Conservation (phyloP, 1,139 yeast species). For the Ashbya aceris region DNA sequence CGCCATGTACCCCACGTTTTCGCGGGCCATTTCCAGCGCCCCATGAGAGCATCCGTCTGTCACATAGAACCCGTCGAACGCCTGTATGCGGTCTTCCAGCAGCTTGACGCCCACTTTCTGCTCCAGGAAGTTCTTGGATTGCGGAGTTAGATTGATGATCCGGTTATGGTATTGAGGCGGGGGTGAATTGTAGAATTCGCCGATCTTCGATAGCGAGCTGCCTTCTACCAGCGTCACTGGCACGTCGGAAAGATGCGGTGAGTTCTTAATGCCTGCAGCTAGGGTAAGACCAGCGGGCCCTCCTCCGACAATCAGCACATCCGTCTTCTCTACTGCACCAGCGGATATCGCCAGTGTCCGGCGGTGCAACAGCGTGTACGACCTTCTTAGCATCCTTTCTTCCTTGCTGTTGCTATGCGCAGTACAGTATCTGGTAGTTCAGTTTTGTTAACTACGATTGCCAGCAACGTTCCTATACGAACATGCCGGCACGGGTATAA, state of each 20-base stretch:
- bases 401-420: no score
- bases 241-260: slow-evolving; percentile 51
- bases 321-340: slow-evolving; percentile 30
- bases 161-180: slow-evolving; percentile 64
- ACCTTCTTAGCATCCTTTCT: not conserved
- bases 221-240: slow-evolving; percentile 70
- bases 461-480: no score
- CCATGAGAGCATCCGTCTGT: slow-evolving; percentile 77
- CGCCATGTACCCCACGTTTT: slow-evolving; percentile 46
- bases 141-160: slow-evolving; percentile 79
- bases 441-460: not conserved
- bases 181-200: slow-evolving; percentile 43
- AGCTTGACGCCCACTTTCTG: slow-evolving; percentile 70
- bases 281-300: slow-evolving; percentile 95
- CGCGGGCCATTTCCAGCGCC: slow-evolving; percentile 55
- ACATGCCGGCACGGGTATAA: no score
- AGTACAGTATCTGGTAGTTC: no score
- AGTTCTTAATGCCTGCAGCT: slow-evolving; percentile 64
- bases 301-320: slow-evolving; percentile 87
- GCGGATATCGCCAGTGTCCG: slow-evolving; percentile 6
- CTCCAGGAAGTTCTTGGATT: slow-evolving; percentile 56
- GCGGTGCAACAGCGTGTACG: not conserved
- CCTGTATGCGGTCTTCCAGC: slow-evolving; percentile 62
- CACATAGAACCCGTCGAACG: slow-evolving; percentile 73
- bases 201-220: slow-evolving; percentile 43